Base-by-base conservation (phyloP, 2,329 filamentous ascomycete genomes). In the Cytospora paraplurivora region DNA sequence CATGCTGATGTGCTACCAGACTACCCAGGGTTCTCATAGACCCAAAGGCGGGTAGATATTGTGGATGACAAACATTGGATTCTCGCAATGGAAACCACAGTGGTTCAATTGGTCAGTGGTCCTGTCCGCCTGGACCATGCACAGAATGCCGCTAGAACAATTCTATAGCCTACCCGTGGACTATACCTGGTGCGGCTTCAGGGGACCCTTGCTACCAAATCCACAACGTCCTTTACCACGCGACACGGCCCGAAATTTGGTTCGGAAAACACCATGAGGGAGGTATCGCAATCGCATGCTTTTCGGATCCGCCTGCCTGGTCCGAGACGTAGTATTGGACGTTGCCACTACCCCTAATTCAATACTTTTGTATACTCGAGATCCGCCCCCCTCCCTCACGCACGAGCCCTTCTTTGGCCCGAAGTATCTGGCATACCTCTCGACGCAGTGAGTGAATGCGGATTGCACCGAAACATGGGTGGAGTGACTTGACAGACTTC, bases 401-500 rank as follows among this genome's bases (percentile, higher is more conserved):
- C 38, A 41, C 38, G 15, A 17, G 5, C 38, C 15, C 8, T 17
- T 47, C 41, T 47, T 8, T 27, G 27, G 27, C 27, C 27, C 41
- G n/a, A 17, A 59, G 35, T 33, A 34, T 4, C 1, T 32, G 6
- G n/a, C 8, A 49, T 51, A 41, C 32, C 41, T 49, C 41, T 19
- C 32, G 13, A 33, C n/a, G 38, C 38, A 37, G 49, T 37, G 10
- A 15, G 15, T 21, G 32, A 32, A 33, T 6, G 19, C n/a, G 47
- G 41, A 19, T 7, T 44, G 27, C 27, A 52, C 37, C 38, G 17
- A 49, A 56, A 44, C 7, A 66, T 64, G 64, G 52, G 53, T 17
- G 41, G 32, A 33, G 34, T 53, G 50, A 51, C 53, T n/a, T 61
- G 57, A 61, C n/a, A 38, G n/a, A 58, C 60, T 49, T 49, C 61